A percentile compares a stretch with the other conserved stretches of the same genome.
Evolutionary conservation across 768 basidiomycete genomes (phyloP).

Genomic region (Boletus pseudo-olivaceus): DNA sequence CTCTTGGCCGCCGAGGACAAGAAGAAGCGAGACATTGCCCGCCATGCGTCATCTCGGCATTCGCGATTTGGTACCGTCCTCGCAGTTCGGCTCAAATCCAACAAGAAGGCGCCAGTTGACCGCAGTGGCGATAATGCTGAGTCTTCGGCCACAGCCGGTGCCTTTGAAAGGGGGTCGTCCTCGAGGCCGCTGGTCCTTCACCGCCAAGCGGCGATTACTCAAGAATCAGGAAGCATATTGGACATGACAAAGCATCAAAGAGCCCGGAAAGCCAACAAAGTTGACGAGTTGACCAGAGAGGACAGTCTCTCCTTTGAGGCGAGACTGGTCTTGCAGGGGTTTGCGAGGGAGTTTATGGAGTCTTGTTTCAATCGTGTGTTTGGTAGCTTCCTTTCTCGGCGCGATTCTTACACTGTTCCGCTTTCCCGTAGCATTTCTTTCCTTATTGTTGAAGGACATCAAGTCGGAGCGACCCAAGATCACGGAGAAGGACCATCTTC

Average conservation of each 20-base stretch:
- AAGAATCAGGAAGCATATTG: conserved; percentile 64
- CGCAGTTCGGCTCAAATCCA: conserved; percentile 66
- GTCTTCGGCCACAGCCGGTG: conserved; percentile 19
- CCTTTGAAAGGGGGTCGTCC: conserved; percentile 22
- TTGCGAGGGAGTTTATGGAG: conserved; percentile 73
- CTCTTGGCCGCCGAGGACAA: conserved; percentile 77
- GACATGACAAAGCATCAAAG: conserved; percentile 66
- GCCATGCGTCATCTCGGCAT: conserved; percentile 71
- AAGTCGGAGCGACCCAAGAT: conserved; percentile 88
- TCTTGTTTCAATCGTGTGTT: conserved; percentile 85
- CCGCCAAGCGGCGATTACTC: conserved; percentile 74
- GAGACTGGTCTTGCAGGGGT: conserved; percentile 55
- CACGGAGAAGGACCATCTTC: conserved; percentile 91
- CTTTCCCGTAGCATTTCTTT: conserved; percentile 69
- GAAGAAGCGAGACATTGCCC: conserved; percentile 52
- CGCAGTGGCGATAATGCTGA: conserved; percentile 22
- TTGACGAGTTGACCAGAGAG: conserved; percentile 65
- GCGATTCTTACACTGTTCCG: conserved; percentile 15
- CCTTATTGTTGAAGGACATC: conserved; percentile 86
- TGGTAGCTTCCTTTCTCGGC: conserved; percentile 5
- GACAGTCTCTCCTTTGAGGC: conserved; percentile 70
- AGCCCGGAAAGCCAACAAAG: conserved; percentile 54
- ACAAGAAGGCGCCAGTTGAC: conserved; percentile 37
- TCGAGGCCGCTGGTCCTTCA: conserved; percentile 74
- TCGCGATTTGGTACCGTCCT: conserved; percentile 97